Evolutionary conservation across 208 protist genomes (phyloP).

Genomic region (Herpetomonas tarakana): DNA sequence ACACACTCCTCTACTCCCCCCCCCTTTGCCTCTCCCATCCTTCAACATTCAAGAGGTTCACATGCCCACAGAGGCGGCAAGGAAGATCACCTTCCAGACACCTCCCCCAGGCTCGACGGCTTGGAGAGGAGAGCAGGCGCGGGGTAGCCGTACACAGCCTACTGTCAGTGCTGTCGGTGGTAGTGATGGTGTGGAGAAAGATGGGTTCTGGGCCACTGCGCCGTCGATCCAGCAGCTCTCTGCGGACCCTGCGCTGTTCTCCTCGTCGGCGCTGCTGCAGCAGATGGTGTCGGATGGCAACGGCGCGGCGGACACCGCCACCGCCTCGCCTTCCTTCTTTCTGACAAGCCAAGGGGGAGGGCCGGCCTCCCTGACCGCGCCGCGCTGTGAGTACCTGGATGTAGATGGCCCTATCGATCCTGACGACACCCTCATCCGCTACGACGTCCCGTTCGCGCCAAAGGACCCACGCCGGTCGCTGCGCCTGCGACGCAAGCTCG

Average conservation of each 20-base stretch:
- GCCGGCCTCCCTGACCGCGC: not conserved
- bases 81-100: too few species aligned
- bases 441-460: constrained; percentile 76
- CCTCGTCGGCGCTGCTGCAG: constrained; percentile 32
- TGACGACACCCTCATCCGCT: constrained; percentile 60
- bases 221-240: not conserved
- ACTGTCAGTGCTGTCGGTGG: too few species aligned
- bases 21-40: too few species aligned
- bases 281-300: constrained; percentile 9
- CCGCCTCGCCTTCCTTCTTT: not conserved
- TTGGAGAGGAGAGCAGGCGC: too few species aligned
- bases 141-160: too few species aligned
- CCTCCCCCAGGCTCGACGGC: too few species aligned
- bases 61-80: too few species aligned
- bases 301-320: not conserved
- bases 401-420: constrained; percentile 64
- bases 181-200: too few species aligned
- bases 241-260: constrained; percentile 2
- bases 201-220: not conserved
- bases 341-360: too few species aligned
- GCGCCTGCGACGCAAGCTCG: constrained; percentile 45
- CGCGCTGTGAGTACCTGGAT: constrained; percentile 37
- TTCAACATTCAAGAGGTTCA: too few species aligned
- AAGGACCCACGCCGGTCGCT: constrained; percentile 58
- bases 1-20: too few species aligned